Percentiles rank a stretch among this genome's conserved stretches.
Conservation (phyloP, 2,329 filamentous ascomycete genomes). For the Fusarium sp. region DNA sequence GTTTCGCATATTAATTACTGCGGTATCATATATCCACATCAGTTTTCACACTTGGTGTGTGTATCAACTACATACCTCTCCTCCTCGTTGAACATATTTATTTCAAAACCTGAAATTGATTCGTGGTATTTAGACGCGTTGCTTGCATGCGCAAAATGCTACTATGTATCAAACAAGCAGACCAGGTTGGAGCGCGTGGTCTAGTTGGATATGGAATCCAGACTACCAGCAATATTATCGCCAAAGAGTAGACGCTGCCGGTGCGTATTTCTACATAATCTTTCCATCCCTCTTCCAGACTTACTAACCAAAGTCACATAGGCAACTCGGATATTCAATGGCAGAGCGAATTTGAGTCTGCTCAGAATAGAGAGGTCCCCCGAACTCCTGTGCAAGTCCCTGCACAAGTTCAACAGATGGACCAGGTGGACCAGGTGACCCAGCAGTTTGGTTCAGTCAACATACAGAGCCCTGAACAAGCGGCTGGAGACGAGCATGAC, state of each 20-base stretch:
- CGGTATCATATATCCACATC: background rate
- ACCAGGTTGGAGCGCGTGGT: conserved; percentile 36
- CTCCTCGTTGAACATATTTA: background rate
- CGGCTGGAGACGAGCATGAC: conserved; percentile 22
- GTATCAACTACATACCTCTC: background rate
- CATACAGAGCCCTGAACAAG: conserved; percentile 31
- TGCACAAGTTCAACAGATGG: background rate
- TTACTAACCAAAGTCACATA: conserved; percentile 22
- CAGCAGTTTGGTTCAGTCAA: conserved; percentile 29
- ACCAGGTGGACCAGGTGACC: conserved; percentile 35
- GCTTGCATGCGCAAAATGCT: conserved; percentile 39
- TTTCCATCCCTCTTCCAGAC: background rate
- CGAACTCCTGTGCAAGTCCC: conserved; percentile 26
- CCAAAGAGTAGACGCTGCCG: conserved; percentile 39
- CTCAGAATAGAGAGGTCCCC: conserved; percentile 31
- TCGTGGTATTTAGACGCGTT: conserved; percentile 8
- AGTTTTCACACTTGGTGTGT: background rate
- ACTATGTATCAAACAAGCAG: conserved; percentile 39
- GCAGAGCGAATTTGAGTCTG: conserved; percentile 26
- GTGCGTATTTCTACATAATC: conserved; percentile 29
- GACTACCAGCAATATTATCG: conserved; percentile 42
- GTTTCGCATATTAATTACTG: background rate
- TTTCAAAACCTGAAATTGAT: background rate
- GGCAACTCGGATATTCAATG: conserved; percentile 40
- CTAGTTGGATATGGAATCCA: conserved; percentile 42